Conservation (phyloP, 768 basidiomycete genomes). For the Tylopilus plumbeoviolaceoides region DNA sequence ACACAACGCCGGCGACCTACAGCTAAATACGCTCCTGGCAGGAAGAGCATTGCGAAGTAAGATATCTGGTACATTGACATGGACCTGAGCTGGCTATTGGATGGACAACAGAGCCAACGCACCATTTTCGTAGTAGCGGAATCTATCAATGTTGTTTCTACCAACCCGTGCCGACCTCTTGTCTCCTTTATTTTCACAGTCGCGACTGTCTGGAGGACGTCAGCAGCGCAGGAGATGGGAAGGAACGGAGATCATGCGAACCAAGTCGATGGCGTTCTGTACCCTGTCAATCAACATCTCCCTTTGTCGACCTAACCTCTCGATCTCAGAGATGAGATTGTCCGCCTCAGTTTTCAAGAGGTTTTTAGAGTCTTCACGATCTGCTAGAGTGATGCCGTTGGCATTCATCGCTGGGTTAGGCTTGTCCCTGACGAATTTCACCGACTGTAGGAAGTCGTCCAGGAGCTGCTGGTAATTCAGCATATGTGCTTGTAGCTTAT, state of each 20-base stretch:
- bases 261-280: conserved; percentile 23
- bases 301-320: conserved; percentile 36
- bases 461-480: conserved; percentile 52
- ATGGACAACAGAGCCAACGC: not conserved
- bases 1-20: conserved; percentile 11
- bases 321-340: conserved; percentile 47
- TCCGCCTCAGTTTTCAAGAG: conserved; percentile 37
- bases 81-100: not conserved
- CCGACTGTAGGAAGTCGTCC: conserved; percentile 49
- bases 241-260: conserved; percentile 5
- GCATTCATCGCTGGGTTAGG: conserved; percentile 47
- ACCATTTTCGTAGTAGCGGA: conserved; percentile 21
- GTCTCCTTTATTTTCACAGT: conserved; percentile 51
- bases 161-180: conserved; percentile 5
- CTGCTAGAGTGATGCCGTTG: conserved; percentile 8
- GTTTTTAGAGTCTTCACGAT: conserved; percentile 26
- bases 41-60: conserved; percentile 54
- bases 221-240: not conserved
- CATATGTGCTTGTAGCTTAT: conserved; percentile 52
- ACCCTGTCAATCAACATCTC: conserved; percentile 22
- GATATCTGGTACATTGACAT: conserved; percentile 35
- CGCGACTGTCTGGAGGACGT: conserved; percentile 44
- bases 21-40: conserved; percentile 46
- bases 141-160: conserved; percentile 1
- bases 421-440: conserved; percentile 45